Evolutionary conservation across 192 early-diverging fungal genomes (phyloP).

Genomic region (Linnemannia zychae): DNA sequence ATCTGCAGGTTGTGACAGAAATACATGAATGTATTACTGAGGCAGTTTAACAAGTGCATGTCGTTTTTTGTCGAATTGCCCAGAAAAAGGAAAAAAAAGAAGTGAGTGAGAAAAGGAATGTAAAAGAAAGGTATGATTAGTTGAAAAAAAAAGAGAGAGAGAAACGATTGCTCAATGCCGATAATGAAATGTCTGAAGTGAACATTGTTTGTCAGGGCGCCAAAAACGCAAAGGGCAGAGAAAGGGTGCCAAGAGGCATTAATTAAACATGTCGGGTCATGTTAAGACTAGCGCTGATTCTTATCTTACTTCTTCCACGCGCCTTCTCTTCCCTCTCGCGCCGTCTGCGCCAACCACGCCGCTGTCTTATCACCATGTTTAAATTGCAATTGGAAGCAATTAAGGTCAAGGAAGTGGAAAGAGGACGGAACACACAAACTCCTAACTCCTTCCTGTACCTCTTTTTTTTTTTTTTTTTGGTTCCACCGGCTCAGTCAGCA

Average conservation of each 20-base stretch:
- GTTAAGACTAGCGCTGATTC: not conserved
- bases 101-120: not conserved
- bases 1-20: not conserved
- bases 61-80: not conserved
- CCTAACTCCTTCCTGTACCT: not conserved
- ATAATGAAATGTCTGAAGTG: not conserved
- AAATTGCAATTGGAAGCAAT: not conserved
- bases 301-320: slow-evolving; percentile 2
- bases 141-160: not conserved
- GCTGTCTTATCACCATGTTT: not conserved
- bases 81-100: not conserved
- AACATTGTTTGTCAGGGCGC: not conserved
- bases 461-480: not conserved
- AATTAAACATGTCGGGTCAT: not conserved
- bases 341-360: not conserved
- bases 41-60: not conserved
- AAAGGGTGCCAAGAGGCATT: too few relatives aligned
- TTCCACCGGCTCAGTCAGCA: not conserved
- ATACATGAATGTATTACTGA: not conserved
- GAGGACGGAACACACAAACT: not conserved
- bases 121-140: not conserved
- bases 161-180: not conserved
- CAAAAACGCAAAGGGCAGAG: too few relatives aligned
- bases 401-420: not conserved
- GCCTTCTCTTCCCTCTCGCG: not conserved